Evolutionary conservation across 495 filamentous ascomycete species (phyloP), one percentile per base, ranked within the genome.

Genomic region (Talaromyces borbonicus): DNA sequence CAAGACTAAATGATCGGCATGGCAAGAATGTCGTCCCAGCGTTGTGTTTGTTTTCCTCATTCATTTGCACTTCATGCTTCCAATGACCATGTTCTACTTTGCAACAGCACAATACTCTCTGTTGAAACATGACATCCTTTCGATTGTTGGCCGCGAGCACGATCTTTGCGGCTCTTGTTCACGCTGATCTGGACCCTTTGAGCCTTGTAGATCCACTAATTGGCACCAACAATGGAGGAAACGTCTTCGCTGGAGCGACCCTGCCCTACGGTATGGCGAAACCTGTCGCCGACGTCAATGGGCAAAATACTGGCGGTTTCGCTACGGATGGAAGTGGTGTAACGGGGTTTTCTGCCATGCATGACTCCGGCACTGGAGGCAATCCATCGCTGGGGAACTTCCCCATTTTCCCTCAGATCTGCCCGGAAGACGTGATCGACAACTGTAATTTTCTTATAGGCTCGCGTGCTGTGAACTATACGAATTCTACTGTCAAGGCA

Each of bases 161-260:
- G n/a, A 19, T 46, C 5, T 19, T 32, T 14, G 43, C 31, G 16
- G 19, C n/a, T 46, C 24, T 6, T 35, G 43, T 36, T 7, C 27
- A 12, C 15, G 43, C 43, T 9, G 29, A 46, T 5, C 36, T 46
- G 4, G 43, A 59, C 43, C 53, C 60, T 24, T 49, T 67, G 7
- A 40, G 48, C 23, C 61, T 65, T 36, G 57, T 79, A 7, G 59
- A 78, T 43, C 75, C 74, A 8, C 62, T 79, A 22, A 77, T 79
- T 48, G 75, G 75, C 12, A 72, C 72, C 50, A 71, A 56, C 22
- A 72, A 71, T 49, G 75, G 75, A 22, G 80, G 80, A 46, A 66
- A 85, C 68, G 80, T 87, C 31, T 87, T 87, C 48, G 63, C 82
- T 2, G 83, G 83, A 8, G 83, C 83, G 9, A 83, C 80, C n/a